Conservation (phyloP, 2,329 filamentous ascomycete genomes). For the Neocucurbitaria cava region DNA sequence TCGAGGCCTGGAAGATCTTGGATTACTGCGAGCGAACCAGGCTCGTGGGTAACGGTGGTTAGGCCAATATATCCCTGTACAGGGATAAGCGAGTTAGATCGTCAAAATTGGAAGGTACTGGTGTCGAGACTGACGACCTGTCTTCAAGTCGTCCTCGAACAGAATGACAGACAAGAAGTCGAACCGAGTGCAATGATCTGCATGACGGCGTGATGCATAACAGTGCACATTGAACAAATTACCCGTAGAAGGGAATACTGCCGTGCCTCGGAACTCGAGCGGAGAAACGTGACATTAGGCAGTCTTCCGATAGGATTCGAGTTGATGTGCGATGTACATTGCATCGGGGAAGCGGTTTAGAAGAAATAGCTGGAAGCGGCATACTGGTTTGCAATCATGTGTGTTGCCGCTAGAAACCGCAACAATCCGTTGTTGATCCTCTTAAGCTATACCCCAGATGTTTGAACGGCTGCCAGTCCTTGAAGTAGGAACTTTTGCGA, state of each 20-base stretch:
- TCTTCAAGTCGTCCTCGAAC: constrained; percentile 4
- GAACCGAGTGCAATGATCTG: constrained; percentile 3
- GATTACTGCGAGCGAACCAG: constrained; percentile 20
- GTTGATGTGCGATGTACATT: neutral
- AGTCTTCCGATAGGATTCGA: neutral
- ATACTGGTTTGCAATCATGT: neutral
- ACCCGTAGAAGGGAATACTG: neutral
- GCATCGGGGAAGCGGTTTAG: neutral
- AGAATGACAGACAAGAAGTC: constrained; percentile 1
- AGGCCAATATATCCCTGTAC: constrained; percentile 14
- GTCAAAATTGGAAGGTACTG: neutral
- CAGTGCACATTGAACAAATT: neutral
- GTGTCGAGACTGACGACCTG: neutral
- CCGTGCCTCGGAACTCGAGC: neutral
- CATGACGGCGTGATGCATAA: constrained; percentile 2
- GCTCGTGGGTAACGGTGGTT: constrained; percentile 14
- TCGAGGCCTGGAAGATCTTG: constrained; percentile 16
- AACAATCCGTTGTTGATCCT: neutral
- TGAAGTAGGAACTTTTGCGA: neutral
- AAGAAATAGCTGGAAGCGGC: neutral
- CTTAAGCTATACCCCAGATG: neutral
- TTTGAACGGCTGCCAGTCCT: neutral
- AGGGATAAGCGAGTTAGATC: constrained; percentile 11
- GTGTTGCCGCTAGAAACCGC: neutral
- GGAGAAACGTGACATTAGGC: neutral